These are phyloP conservation scores for Tetrapisispora arboricola DNA, from an alignment of 805 yeast genomes.

Conservation along the genomic window DNA sequence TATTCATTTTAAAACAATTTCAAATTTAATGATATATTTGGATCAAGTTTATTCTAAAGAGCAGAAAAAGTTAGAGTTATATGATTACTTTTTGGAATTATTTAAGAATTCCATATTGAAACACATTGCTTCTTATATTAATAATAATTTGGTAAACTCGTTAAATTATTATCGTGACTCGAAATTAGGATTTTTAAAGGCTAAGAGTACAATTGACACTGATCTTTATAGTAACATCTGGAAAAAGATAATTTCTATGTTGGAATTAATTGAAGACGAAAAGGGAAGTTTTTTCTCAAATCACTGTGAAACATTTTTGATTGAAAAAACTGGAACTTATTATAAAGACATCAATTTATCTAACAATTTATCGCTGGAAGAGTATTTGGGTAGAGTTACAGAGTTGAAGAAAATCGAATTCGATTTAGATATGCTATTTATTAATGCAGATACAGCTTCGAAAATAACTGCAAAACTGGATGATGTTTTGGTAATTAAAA, in stretches of 20 bases:
- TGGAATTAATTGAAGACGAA: constrained; percentile 52
- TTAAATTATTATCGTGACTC: constrained; percentile 22
- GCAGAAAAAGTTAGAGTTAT: constrained; percentile 48
- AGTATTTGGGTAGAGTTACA: constrained; percentile 42
- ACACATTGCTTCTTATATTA: constrained; percentile 40
- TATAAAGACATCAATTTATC: constrained; percentile 42
- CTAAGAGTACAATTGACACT: background rate
- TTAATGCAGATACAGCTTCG: constrained; percentile 16
- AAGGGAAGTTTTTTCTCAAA: constrained; percentile 51
- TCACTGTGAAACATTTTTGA: constrained; percentile 56
- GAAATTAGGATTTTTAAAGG: constrained; percentile 40
- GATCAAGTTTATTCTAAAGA: constrained; percentile 79
- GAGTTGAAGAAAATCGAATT: constrained; percentile 56
- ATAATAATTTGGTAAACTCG: constrained; percentile 32
- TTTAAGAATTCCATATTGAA: constrained; percentile 55
- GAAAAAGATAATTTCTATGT: constrained; percentile 55
- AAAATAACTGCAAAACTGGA: constrained; percentile 16
- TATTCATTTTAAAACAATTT: constrained; percentile 61
- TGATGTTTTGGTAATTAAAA: constrained; percentile 16
- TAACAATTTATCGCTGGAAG: constrained; percentile 38
- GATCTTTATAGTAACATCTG: constrained; percentile 38
- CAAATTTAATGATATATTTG: constrained; percentile 78
- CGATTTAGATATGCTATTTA: constrained; percentile 17
- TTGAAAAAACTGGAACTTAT: constrained; percentile 44
- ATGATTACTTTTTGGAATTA: constrained; percentile 61